These are phyloP conservation scores for Trametes gibbosa DNA, from an alignment of 768 basidiomycete genomes.

Conservation along the genomic window DNA sequence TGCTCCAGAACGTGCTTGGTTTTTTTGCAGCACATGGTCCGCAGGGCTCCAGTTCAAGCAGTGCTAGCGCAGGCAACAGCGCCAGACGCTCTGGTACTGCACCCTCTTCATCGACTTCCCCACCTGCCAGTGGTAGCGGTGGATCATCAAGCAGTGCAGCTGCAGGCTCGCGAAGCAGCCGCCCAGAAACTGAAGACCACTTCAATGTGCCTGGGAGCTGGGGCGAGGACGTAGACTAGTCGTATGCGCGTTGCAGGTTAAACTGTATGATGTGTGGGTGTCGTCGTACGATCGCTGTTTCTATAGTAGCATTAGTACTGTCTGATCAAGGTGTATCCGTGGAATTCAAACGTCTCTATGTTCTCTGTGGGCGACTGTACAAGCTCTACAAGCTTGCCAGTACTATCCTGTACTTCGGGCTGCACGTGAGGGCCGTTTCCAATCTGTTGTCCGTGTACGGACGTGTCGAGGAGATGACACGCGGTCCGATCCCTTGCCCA, in stretches of 20 bases:
- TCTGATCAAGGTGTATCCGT: too few species aligned
- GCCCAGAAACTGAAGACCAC: background rate
- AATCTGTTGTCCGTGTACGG: too few species aligned
- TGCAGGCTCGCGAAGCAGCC: background rate
- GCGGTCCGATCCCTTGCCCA: slow-evolving; percentile 2
- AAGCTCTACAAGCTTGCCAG: too few species aligned
- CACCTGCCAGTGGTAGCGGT: too few species aligned
- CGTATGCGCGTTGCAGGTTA: too few species aligned
- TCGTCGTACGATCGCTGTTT: background rate
- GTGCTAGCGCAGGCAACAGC: background rate
- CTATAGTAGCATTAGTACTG: too few species aligned
- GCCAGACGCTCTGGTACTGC: background rate
- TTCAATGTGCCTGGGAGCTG: slow-evolving; percentile 22
- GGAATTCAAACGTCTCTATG: too few species aligned
- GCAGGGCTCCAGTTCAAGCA: background rate
- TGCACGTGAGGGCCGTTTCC: too few species aligned
- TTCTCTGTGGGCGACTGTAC: too few species aligned
- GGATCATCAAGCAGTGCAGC: background rate
- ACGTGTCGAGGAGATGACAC: slow-evolving; percentile 14
- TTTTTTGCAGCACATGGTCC: slow-evolving; percentile 3
- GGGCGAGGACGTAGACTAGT: slow-evolving; percentile 21
- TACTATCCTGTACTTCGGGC: too few species aligned
- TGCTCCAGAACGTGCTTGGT: slow-evolving; percentile 12
- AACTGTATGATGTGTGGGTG: background rate
- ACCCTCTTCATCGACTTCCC: background rate